phyloP scores from a whole-genome alignment of 2,329 filamentous ascomycete genomes.

The Trichoderma hamatum region DNA sequence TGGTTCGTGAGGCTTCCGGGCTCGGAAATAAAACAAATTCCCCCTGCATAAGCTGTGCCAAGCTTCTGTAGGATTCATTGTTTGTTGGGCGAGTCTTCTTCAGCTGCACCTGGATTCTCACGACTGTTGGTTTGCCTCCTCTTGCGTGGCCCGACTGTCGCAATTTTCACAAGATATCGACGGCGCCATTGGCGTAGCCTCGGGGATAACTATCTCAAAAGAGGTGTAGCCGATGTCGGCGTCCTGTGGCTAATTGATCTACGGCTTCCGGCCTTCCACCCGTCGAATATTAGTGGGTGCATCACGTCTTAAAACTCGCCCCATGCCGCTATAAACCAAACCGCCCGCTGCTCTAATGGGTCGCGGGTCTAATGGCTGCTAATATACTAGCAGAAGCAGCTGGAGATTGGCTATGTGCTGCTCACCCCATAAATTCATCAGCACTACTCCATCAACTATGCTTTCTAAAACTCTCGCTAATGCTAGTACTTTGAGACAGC shows the following conservation, averaged over 20 bases:
- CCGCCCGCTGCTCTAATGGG: background rate
- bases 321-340: background rate
- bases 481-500: background rate
- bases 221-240: background rate
- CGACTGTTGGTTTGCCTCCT: background rate
- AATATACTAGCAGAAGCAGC: background rate
- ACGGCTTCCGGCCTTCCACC: background rate
- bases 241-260: background rate
- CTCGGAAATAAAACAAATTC: conserved; percentile 15
- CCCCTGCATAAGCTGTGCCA: conserved; percentile 5
- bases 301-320: background rate
- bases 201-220: background rate
- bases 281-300: background rate
- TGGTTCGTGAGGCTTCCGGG: conserved; percentile 15
- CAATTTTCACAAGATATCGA: background rate
- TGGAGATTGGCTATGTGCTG: background rate
- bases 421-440: conserved; percentile 17
- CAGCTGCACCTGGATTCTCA: background rate
- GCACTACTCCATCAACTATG: conserved; percentile 4
- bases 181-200: background rate
- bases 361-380: background rate
- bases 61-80: background rate
- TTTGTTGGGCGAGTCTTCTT: background rate
- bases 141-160: background rate
- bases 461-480: background rate